Conservation (phyloP, 2,329 filamentous ascomycete genomes). For the Alternaria panax region DNA sequence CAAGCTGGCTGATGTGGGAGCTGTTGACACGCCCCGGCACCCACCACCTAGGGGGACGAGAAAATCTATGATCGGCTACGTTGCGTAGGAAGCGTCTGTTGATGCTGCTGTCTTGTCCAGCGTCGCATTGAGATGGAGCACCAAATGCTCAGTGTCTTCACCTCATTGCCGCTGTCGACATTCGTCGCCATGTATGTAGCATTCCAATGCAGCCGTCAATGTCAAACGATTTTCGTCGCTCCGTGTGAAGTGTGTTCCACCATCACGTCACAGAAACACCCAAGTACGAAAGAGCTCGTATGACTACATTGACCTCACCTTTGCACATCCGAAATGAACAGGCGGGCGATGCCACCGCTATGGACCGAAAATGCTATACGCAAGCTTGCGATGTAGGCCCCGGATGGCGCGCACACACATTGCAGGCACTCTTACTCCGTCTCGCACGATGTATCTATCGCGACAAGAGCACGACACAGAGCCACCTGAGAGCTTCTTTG, state of each 20-base stretch:
- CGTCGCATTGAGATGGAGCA: background rate
- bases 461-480: background rate
- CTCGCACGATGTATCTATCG: background rate
- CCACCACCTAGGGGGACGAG: slow-evolving; percentile 58
- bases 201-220: slow-evolving; percentile 7
- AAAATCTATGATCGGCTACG: slow-evolving; percentile 55
- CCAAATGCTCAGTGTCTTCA: background rate
- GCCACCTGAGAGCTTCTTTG: background rate
- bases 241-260: background rate
- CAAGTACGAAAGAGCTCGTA: background rate
- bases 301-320: background rate
- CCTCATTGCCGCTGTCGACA: background rate
- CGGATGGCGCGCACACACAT: background rate
- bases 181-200: slow-evolving; percentile 21
- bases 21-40: slow-evolving; percentile 58
- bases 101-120: slow-evolving; percentile 1
- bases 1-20: slow-evolving; percentile 58
- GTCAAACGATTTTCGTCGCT: background rate
- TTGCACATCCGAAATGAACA: background rate
- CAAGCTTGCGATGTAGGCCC: background rate
- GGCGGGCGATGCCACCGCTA: background rate
- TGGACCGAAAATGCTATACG: background rate
- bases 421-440: background rate
- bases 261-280: background rate
- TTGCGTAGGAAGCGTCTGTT: slow-evolving; percentile 36